Conservation (phyloP, 495 filamentous ascomycete genomes). For the Lentithecium fluviatile region DNA sequence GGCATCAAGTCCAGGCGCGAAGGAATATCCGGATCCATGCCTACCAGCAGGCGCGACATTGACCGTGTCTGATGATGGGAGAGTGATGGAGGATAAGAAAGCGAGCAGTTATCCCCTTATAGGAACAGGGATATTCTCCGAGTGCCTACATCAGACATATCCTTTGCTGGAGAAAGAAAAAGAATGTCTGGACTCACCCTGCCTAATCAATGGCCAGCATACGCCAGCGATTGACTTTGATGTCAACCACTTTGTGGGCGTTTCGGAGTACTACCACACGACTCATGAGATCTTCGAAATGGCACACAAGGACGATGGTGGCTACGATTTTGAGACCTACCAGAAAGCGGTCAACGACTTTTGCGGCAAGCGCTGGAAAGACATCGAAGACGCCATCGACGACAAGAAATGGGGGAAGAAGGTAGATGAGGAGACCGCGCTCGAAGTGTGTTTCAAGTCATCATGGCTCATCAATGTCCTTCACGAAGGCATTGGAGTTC, state of each 20-base stretch:
- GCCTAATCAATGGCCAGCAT: slow-evolving; percentile 83
- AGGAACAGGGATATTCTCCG: slow-evolving; percentile 81
- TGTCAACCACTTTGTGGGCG: slow-evolving; percentile 96
- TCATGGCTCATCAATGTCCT: slow-evolving; percentile 96
- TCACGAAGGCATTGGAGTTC: slow-evolving; percentile 93
- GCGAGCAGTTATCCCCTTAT: slow-evolving; percentile 55
- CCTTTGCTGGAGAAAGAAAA: slow-evolving; percentile 88
- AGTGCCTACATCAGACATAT: slow-evolving; percentile 78
- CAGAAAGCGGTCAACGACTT: slow-evolving; percentile 81
- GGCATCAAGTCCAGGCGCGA: slow-evolving; percentile 52
- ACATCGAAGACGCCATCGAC: slow-evolving; percentile 64
- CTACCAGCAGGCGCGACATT: slow-evolving; percentile 74
- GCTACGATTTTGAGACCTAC: slow-evolving; percentile 90
- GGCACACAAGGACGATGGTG: slow-evolving; percentile 73
- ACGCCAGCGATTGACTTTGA: slow-evolving; percentile 96
- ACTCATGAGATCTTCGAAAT: slow-evolving; percentile 92
- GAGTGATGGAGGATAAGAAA: slow-evolving; percentile 42
- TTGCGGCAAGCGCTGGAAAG: slow-evolving; percentile 78
- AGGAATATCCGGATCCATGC: slow-evolving; percentile 88
- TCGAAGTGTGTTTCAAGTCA: slow-evolving; percentile 94
- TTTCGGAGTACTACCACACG: slow-evolving; percentile 99
- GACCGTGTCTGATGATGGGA: slow-evolving; percentile 46
- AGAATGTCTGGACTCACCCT: slow-evolving; percentile 79
- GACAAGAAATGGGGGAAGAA: slow-evolving; percentile 72
- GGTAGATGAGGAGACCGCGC: slow-evolving; percentile 68